Percentiles rank a stretch among this genome's conserved stretches.
phyloP scores from a whole-genome alignment of 805 yeast species.

The Scheffersomyces stipitis region DNA sequence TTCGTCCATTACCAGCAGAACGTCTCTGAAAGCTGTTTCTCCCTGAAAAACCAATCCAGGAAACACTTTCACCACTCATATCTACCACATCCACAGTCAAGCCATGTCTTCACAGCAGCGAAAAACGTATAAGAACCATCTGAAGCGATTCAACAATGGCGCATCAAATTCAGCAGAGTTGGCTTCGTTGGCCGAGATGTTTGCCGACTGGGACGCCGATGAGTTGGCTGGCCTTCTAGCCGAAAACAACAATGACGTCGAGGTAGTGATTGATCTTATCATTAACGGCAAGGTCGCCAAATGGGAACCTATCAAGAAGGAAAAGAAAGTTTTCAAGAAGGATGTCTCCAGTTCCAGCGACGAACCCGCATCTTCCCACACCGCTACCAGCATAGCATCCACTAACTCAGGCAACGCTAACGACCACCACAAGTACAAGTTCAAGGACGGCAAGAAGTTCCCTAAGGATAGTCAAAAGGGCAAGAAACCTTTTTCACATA shows the following conservation, averaged over 20 bases:
- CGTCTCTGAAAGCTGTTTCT: too few species aligned
- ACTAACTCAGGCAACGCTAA: background rate
- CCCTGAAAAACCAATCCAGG: background rate
- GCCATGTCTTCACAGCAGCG: constrained; percentile 34
- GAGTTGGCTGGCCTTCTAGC: constrained; percentile 74
- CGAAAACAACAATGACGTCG: constrained; percentile 74
- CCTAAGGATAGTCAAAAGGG: too few species aligned
- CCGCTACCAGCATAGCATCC: constrained; percentile 5
- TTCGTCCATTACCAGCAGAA: too few species aligned
- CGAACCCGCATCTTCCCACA: constrained; percentile 7
- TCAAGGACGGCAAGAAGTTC: constrained; percentile 2
- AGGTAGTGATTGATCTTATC: constrained; percentile 80
- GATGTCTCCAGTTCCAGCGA: constrained; percentile 17
- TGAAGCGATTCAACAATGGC: constrained; percentile 40
- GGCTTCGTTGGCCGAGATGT: constrained; percentile 75
- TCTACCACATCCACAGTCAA: constrained; percentile 1
- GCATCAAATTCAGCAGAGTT: constrained; percentile 25
- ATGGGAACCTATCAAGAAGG: constrained; percentile 91
- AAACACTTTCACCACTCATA: background rate
- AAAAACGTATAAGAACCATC: constrained; percentile 46
- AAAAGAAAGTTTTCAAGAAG: constrained; percentile 49
- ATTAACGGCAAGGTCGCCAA: constrained; percentile 85
- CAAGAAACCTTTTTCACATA: constrained; percentile 1
- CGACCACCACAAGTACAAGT: background rate
- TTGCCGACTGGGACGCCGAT: constrained; percentile 91